A percentile compares a stretch with the other conserved stretches of the same genome.
phyloP scores from a whole-genome alignment of 352 stramenopile genomes.

The Aphanomyces euteiches region DNA sequence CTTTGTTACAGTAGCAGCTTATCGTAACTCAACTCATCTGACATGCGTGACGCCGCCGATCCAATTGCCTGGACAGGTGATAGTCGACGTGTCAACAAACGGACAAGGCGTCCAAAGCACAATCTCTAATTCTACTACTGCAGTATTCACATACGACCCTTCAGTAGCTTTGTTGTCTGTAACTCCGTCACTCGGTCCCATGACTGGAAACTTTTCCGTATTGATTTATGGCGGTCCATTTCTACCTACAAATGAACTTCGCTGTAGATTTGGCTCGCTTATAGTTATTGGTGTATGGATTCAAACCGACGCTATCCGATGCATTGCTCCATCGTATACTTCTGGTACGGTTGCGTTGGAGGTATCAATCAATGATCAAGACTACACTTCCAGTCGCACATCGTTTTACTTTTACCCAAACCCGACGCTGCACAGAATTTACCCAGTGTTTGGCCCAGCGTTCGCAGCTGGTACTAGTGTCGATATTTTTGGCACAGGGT shows the following conservation, averaged over 20 bases:
- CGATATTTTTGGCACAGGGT: conserved; percentile 76
- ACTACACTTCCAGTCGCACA: conserved; percentile 69
- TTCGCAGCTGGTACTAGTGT: conserved; percentile 77
- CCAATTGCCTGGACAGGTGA: conserved; percentile 34
- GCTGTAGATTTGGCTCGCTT: conserved; percentile 81
- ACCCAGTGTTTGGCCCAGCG: conserved; percentile 86
- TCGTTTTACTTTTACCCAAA: conserved; percentile 85
- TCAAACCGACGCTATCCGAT: conserved; percentile 68
- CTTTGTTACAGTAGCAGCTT: conserved; percentile 46
- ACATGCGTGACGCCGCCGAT: conserved; percentile 65
- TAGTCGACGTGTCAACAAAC: conserved; percentile 71
- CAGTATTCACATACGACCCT: conserved; percentile 81
- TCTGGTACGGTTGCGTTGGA: conserved; percentile 73
- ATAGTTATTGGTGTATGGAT: conserved; percentile 62
- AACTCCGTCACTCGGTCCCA: conserved; percentile 68
- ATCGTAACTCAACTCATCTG: conserved; percentile 58
- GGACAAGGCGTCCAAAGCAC: conserved; percentile 36
- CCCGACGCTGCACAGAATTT: conserved; percentile 67
- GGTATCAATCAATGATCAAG: conserved; percentile 90
- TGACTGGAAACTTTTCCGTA: conserved; percentile 86
- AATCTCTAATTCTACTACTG: conserved; percentile 41
- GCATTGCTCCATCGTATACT: conserved; percentile 52
- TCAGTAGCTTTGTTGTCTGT: conserved; percentile 59
- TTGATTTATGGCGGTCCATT: conserved; percentile 81
- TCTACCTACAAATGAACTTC: conserved; percentile 54